Evolutionary conservation across 768 basidiomycete species (phyloP).

Genomic region (Arthromyces matolae): DNA sequence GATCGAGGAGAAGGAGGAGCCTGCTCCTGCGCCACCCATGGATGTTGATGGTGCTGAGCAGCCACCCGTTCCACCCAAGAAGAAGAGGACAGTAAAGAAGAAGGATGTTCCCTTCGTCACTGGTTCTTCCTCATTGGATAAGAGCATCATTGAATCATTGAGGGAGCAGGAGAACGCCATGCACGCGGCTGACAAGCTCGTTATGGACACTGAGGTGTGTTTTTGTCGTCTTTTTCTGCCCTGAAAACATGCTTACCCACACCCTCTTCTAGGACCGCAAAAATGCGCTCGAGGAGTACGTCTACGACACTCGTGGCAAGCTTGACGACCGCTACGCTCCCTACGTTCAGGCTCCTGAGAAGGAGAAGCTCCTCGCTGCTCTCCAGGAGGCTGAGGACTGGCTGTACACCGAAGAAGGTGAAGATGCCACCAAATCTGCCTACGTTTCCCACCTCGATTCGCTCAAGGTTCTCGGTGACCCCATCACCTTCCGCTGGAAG

Average conservation of each 20-base stretch:
- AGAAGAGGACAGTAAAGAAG: conserved; percentile 85
- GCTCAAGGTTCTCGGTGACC: conserved; percentile 85
- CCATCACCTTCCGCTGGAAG: conserved; percentile 76
- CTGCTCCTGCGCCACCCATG: conserved; percentile 63
- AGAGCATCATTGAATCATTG: conserved; percentile 55
- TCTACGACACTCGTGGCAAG: conserved; percentile 92
- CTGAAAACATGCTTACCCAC: neutral
- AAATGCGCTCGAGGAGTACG: conserved; percentile 98
- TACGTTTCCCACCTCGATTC: conserved; percentile 81
- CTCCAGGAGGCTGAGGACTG: conserved; percentile 88
- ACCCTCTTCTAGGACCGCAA: conserved; percentile 72
- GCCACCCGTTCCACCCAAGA: conserved; percentile 59
- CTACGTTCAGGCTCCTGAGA: conserved; percentile 75
- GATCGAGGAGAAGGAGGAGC: conserved; percentile 72
- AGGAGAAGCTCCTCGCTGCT: conserved; percentile 65
- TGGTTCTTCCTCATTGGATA: conserved; percentile 61
- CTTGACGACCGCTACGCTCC: conserved; percentile 83
- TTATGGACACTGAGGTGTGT: conserved; percentile 92
- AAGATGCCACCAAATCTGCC: conserved; percentile 94
- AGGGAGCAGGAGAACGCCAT: conserved; percentile 86
- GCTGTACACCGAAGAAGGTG: conserved; percentile 96
- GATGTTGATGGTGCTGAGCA: conserved; percentile 51
- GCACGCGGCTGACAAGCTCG: conserved; percentile 91
- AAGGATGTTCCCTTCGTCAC: conserved; percentile 74
- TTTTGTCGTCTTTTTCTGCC: neutral